Base-by-base conservation (phyloP, 768 basidiomycete genomes). In the Panellus pusillus region DNA sequence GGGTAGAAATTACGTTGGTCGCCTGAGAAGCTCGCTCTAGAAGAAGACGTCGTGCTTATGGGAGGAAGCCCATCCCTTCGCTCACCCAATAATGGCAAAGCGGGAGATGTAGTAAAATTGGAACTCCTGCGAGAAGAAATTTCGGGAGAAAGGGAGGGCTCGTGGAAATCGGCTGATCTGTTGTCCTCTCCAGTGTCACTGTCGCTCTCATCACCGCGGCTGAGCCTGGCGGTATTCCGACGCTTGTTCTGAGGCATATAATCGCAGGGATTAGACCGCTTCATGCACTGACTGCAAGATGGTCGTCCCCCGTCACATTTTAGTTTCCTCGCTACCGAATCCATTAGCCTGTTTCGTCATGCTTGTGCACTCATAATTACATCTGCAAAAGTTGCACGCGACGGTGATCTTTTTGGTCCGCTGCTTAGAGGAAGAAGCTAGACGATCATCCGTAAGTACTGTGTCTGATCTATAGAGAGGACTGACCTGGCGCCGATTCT, bases 381-480 rank as follows among this genome's bases (percentile, higher is more conserved):
- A 91, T 57, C 91, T 86, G 74, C 91, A 93, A 69, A 93, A 93
- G 69, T 93, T 91, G 74, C 91, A 93, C 36, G 91, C 91, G 41
- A 92, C 89, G 18, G 87, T 90, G 49, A 92, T 92, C 71, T 93
- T 91, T 76, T 91, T 91, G 49, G 85, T 81, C 52, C 88, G 79
- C 61, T 81, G 81, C 61, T 86, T 86, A 57, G 77, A 76, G 58
- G 77, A 76, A 31, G 82, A 80, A 66, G 78, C 84, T 83, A 61
- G 50, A 54, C 36, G 39, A 48, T 20, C 40, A 38, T 32, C 57
- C 50, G 54, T 63, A 31, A 61, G 54, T 58, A 42, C n/a, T 18
- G 39, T 43, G 15, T 44, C 12, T 24, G 31, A 35, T 7, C 14
- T 17, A 15, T 14, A 17, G 39, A 48, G 50, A 20, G 47, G 52